Evolutionary conservation across 2,329 filamentous ascomycete genomes (phyloP), one percentile per base, ranked within the genome.

Genomic region (Nigrospora oryzae): DNA sequence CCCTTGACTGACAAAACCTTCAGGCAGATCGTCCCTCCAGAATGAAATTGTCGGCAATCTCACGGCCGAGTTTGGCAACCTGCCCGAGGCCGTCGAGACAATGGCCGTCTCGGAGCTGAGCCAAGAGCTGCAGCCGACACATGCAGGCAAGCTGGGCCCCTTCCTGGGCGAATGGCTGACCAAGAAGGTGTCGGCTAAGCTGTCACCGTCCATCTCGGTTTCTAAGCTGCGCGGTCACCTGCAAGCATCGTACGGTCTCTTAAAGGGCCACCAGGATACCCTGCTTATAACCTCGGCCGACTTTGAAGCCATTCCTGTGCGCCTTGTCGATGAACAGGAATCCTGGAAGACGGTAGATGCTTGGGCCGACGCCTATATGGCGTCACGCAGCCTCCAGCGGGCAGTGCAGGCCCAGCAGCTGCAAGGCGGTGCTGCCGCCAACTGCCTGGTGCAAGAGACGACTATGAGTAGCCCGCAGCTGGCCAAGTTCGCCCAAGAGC

Each of bases 391-490:
- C 8, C 23, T 28, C 7, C 23, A 28, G 23, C 7, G 5, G 2
- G 5, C 36, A 91, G 5, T 12, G 34, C 34, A 36, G 15, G 5
- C 34, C 6, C 34, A 36, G 15, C 34, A 36, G 2, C 13, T 11
- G 5, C 14, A n/a, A n/a, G n/a, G n/a, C n/a, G n/a, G n/a, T n/a
- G n/a, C n/a, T n/a, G n/a, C n/a, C n/a, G n/a, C n/a, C n/a, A n/a
- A n/a, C n/a, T n/a, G n/a, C n/a, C n/a, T n/a, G n/a, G n/a, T n/a
- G n/a, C n/a, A n/a, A n/a, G n/a, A n/a, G n/a, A n/a, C n/a, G n/a
- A n/a, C n/a, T n/a, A n/a, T 11, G 12, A 36, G 34, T 12, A 36
- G 34, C 15, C 34, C 34, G 4, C 34, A 36, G 34, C 34, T 36
- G 15, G 12, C 34, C 5, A 14, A n/a, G 11, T 36, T 36, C 11